Conservation (phyloP, 225 moss, liverwort and hornwort species). For the Physcomitrium patens region DNA sequence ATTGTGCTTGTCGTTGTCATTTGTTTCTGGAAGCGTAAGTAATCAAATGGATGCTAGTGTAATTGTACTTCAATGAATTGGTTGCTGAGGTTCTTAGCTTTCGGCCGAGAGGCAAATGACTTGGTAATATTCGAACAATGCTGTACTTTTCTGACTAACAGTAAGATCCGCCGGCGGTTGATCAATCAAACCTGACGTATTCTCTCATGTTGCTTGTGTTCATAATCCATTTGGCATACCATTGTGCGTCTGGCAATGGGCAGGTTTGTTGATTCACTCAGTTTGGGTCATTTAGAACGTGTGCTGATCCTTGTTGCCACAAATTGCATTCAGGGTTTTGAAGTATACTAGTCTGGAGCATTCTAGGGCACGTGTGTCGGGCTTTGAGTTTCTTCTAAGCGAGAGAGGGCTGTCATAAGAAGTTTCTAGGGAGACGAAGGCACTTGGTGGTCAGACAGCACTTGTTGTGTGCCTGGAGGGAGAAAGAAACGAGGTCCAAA, state of each 20-base stretch:
- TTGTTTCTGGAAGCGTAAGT: too few species aligned
- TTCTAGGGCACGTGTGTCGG: background rate
- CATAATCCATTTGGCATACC: background rate
- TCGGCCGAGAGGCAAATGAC: background rate
- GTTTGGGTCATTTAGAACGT: background rate
- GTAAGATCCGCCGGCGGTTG: slow-evolving; percentile 13
- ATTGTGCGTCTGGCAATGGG: background rate
- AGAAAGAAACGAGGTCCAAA: slow-evolving; percentile 7
- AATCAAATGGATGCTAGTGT: background rate
- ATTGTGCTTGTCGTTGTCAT: background rate
- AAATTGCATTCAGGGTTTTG: slow-evolving; percentile 45
- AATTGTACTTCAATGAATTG: slow-evolving; percentile 18
- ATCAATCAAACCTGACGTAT: slow-evolving; percentile 6
- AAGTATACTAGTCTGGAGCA: slow-evolving; percentile 18
- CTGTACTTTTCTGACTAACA: slow-evolving; percentile 11
- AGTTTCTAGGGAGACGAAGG: background rate
- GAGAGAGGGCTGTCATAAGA: background rate
- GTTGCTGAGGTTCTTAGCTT: slow-evolving; percentile 14
- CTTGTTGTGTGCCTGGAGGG: slow-evolving; percentile 37
- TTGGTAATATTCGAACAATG: slow-evolving; percentile 35
- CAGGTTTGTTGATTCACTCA: background rate
- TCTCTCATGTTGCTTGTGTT: background rate
- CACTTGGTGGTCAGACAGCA: background rate
- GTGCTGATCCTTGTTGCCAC: slow-evolving; percentile 19
- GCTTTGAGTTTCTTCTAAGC: background rate